Conservation (phyloP, 2,329 filamentous ascomycete species). For the Cladophialophora bantiana region DNA sequence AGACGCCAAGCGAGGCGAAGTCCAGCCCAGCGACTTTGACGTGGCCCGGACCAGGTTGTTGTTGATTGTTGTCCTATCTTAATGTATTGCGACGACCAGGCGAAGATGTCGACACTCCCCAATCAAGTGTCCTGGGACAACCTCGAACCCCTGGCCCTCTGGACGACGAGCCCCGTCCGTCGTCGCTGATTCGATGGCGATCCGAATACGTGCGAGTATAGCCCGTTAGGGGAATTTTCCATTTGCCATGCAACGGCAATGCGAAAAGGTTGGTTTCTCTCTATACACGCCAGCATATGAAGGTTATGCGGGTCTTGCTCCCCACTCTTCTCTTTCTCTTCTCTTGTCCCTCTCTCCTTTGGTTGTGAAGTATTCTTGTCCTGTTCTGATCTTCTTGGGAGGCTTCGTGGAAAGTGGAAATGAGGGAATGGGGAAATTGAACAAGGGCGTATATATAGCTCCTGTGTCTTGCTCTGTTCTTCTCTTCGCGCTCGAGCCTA, state of each 20-base stretch:
- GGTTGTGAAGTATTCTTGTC: background rate
- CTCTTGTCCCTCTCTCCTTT: background rate
- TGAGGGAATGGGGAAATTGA: background rate
- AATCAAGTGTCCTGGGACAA: background rate
- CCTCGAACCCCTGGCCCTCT: background rate
- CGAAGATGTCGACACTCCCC: background rate
- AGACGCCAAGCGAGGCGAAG: background rate
- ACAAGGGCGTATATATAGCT: background rate
- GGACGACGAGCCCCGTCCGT: background rate
- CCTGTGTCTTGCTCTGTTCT: background rate
- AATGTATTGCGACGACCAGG: background rate
- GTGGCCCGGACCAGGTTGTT: background rate
- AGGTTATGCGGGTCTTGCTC: background rate
- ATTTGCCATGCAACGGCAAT: background rate
- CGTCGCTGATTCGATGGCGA: constrained; percentile 10
- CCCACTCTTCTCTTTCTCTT: background rate
- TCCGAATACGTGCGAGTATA: constrained; percentile 9
- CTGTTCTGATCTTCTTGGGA: background rate
- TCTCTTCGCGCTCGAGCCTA: background rate
- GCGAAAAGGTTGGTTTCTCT: too few species aligned
- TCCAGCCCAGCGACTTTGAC: background rate
- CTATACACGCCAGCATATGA: background rate
- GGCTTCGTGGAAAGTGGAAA: too few species aligned
- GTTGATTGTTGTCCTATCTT: background rate
- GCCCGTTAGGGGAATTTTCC: background rate